Evolutionary conservation across 2,329 filamentous ascomycete species (phyloP), one percentile per base, ranked within the genome.

Genomic region (Microcyclospora pomicola): DNA sequence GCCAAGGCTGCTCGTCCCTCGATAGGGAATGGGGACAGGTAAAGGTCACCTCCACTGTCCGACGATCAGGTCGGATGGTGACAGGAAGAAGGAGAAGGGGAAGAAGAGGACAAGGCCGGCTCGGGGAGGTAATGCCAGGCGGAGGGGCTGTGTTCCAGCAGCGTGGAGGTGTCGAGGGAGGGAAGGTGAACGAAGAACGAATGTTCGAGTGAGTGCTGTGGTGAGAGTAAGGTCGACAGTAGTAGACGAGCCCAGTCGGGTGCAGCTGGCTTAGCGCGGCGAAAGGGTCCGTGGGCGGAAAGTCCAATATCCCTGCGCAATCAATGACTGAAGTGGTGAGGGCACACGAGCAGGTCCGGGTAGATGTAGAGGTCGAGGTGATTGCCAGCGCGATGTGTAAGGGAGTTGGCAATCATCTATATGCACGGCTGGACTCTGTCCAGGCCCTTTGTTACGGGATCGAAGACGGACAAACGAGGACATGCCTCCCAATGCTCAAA

Each of bases 201-300:
- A 36, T 34, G 35, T 40, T 40, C 31, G 31, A 35, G 37, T 37
- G 40, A 34, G 35, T 19, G 27, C 16, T 15, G 34, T 32, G 29
- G 38, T 32, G n/a, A 19, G 37, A 24, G 19, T 4, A 37, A 31
- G 35, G 31, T 13, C 35, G 12, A 27, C 15, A 24, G 12, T 29
- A 37, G 28, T 29, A 37, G 28, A 30, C 27, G 27, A 37, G 27
- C 11, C 30, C 12, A 14, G 35, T 9, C 27, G 35, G 35, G 10
- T 37, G 27, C 11, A 16, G 33, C 6, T 24, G 19, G 19, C 7
- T 7, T 24, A 24, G 32, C 24, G 39, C 15, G 6, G 34, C n/a
- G 35, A 30, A 31, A 30, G 28, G 35, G 28, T 32, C 12, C 9
- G 15, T 13, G 28, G 35, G 15, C 16, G 11, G 35, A 19, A 11